Base-by-base conservation (phyloP, 2,329 filamentous ascomycete species). In the Myriosclerotinia curreyana region DNA sequence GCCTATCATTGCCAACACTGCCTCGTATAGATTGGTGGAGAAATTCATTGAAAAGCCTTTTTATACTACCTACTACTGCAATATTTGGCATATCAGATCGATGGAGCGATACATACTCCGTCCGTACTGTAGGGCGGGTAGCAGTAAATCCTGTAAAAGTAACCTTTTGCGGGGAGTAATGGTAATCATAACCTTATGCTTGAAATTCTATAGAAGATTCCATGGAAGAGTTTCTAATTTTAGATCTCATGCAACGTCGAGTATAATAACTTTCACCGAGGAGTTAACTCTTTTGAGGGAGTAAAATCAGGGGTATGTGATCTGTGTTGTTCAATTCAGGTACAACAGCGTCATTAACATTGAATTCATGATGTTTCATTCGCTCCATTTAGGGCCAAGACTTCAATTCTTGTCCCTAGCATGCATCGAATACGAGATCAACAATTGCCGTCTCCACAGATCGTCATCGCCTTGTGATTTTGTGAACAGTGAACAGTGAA, bases 401-500 rank as follows among this genome's bases (percentile, higher is more conserved):
- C 28, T 36, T n/a, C 31, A 34, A n/a, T 14, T 31, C 28, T 31
- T n/a, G 15, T 38, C 50, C 20, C n/a, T 20, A 36, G 17, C 42
- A 48, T 28, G 42, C 81, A 28, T 81, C 80, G 38, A 84, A 71
- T 56, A 76, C 74, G 14, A 77, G 69, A 67, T 76, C 80, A 70
- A 80, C 58, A 46, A 66, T 66, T 46, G 62, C 64, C 61, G 52
- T 61, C 36, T 59, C 55, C 55, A 59, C 55, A 59, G 17, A 59
- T 38, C 55, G 31, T 17, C 20, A 58, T 48, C n/a, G 17, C 22
- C 46, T 49, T 55, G 38, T 44, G 22, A 8, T 11, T 42, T 20
- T n/a, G 22, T 55, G 9, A 38, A 28, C 40, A 38, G 22, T 42
- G 38, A n/a, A n/a, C n/a, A n/a, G 22, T 55, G 9, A 38, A 28